Percentiles rank a stretch among this genome's conserved stretches.
Evolutionary conservation across 805 yeast genomes (phyloP).

Genomic region (Brettanomyces sp.): DNA sequence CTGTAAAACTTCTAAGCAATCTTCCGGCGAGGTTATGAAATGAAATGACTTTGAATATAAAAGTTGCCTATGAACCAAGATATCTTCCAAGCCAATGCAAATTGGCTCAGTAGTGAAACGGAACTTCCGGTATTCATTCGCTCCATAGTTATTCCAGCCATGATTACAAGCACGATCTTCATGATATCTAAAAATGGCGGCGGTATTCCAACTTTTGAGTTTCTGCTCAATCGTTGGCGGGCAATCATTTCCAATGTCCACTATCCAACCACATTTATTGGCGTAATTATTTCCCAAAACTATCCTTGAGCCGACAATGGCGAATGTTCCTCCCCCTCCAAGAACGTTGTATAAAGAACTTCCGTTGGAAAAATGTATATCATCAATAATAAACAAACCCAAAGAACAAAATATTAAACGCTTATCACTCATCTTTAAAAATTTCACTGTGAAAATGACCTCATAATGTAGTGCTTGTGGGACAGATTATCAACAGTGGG

Average conservation of each 20-base stretch:
- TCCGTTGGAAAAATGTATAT: constrained; percentile 47
- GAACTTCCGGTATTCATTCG: constrained; percentile 51
- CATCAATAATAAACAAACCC: constrained; percentile 90
- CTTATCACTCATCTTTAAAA: background rate
- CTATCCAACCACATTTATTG: constrained; percentile 47
- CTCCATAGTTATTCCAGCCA: constrained; percentile 72
- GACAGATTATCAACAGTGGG: too few relatives aligned
- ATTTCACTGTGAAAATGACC: background rate
- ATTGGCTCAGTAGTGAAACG: constrained; percentile 52
- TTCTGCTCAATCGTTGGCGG: constrained; percentile 38
- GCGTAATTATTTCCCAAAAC: constrained; percentile 31
- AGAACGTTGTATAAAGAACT: constrained; percentile 40
- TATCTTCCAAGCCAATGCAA: constrained; percentile 48
- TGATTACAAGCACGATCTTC: constrained; percentile 55
- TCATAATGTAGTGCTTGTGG: too few relatives aligned
- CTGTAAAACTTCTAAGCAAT: constrained; percentile 43
- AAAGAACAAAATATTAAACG: constrained; percentile 43
- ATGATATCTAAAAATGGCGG: constrained; percentile 46
- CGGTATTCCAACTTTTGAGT: constrained; percentile 54
- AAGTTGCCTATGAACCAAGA: constrained; percentile 30
- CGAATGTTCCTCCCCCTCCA: constrained; percentile 90
- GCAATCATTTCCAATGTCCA: constrained; percentile 77
- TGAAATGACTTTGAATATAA: constrained; percentile 45
- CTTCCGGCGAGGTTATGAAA: constrained; percentile 60
- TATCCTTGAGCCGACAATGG: constrained; percentile 64